Evolutionary conservation across 345 rosid species (phyloP).

Genomic region (Lenwebbia sp.): DNA sequence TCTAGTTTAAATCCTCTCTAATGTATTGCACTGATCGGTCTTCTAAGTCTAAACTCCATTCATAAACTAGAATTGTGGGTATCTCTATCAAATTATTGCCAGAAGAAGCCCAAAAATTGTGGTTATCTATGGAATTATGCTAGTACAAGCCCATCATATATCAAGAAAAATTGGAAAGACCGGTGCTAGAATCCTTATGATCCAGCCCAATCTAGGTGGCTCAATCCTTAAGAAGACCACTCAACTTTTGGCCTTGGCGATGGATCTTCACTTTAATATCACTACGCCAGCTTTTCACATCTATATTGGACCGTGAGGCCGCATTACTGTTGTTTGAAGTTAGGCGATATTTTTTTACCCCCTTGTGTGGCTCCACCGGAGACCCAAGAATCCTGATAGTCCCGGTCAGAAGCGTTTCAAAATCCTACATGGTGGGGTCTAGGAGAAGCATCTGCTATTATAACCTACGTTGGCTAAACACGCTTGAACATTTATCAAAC

Average conservation of each 20-base stretch:
- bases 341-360: not conserved
- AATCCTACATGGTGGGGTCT: not conserved
- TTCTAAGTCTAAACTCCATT: not conserved
- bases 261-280: not conserved
- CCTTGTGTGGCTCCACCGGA: not conserved
- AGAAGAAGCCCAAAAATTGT: not conserved
- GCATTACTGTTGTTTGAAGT: not conserved
- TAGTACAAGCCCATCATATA: not conserved
- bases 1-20: not conserved
- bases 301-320: not conserved
- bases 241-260: not conserved
- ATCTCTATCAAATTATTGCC: not conserved
- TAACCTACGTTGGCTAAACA: not conserved
- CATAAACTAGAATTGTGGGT: not conserved
- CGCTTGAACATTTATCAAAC: not conserved
- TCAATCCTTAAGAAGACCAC: not conserved
- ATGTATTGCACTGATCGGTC: not conserved
- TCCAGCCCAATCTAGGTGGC: not conserved
- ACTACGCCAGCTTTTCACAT: not conserved
- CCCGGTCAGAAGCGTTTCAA: not conserved
- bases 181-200: not conserved
- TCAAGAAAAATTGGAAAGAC: not conserved
- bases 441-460: not conserved
- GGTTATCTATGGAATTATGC: not conserved
- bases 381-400: not conserved